A percentile compares a stretch with the other conserved stretches of the same genome.
These are phyloP conservation scores for Ganoderma meredithae DNA, from an alignment of 1,284 basidiomycete species.

Conservation along the genomic window DNA sequence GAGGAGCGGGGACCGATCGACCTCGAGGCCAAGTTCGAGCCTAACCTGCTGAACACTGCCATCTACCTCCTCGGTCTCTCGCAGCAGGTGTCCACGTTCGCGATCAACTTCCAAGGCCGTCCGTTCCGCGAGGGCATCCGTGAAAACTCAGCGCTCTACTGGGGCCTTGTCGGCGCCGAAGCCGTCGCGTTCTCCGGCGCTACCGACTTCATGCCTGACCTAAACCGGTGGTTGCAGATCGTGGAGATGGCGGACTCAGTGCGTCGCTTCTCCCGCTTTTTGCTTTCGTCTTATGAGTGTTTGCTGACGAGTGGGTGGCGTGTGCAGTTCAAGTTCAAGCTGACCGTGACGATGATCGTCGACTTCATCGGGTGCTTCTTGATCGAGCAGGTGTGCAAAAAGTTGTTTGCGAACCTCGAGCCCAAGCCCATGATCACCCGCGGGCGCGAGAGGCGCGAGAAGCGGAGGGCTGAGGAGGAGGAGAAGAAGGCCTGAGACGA, in stretches of 20 bases:
- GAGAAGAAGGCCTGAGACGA: constrained; percentile 25
- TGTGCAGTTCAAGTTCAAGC: constrained; percentile 78
- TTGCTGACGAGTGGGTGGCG: neutral
- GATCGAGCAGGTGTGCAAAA: constrained; percentile 86
- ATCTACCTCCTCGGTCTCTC: constrained; percentile 94
- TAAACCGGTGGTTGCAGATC: constrained; percentile 97
- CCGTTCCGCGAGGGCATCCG: constrained; percentile 96
- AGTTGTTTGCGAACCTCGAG: constrained; percentile 88
- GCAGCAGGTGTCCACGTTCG: constrained; percentile 96
- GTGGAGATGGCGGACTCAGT: constrained; percentile 88
- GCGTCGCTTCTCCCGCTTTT: constrained; percentile 41
- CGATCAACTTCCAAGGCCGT: constrained; percentile 95
- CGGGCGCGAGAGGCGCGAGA: constrained; percentile 76
- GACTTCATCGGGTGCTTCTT: constrained; percentile 92
- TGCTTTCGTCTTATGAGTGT: neutral
- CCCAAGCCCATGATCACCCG: constrained; percentile 87
- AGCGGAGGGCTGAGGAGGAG: constrained; percentile 30
- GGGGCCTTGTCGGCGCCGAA: constrained; percentile 87
- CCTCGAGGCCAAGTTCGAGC: constrained; percentile 94
- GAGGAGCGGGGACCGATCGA: constrained; percentile 89
- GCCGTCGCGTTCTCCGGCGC: constrained; percentile 93
- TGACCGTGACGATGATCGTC: constrained; percentile 83
- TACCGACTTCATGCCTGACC: constrained; percentile 93
- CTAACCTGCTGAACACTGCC: constrained; percentile 91
- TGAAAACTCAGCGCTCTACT: constrained; percentile 92